phyloP scores from a whole-genome alignment of 2,329 filamentous ascomycete species.

The Tolypocladium ovalisporum region DNA sequence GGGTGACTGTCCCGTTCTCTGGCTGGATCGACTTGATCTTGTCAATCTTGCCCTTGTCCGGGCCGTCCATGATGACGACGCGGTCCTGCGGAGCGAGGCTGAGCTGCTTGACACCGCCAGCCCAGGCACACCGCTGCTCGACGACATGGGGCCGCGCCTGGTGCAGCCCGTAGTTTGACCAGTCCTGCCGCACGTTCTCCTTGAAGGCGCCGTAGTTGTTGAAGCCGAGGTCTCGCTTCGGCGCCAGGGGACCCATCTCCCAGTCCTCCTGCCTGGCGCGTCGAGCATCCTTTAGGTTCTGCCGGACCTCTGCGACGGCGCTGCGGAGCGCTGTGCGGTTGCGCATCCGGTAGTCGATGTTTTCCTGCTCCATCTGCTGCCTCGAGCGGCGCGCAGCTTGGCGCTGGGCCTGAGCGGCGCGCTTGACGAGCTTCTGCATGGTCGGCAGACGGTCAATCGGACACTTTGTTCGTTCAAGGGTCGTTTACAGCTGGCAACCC shows the following conservation, averaged over 20 bases:
- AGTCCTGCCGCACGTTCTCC: constrained; percentile 25
- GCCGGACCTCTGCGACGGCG: constrained; percentile 20
- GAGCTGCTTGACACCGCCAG: constrained; percentile 43
- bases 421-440: constrained; percentile 64
- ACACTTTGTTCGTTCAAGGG: no score
- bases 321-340: constrained; percentile 18
- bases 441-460: not conserved
- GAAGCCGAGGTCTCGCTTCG: constrained; percentile 60
- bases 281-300: constrained; percentile 28
- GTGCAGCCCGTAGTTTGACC: constrained; percentile 19
- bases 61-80: constrained; percentile 69
- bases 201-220: constrained; percentile 47
- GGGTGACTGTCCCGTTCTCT: constrained; percentile 44
- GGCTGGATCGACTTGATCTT: constrained; percentile 47
- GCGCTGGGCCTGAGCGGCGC: constrained; percentile 55
- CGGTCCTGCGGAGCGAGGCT: constrained; percentile 62
- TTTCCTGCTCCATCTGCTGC: constrained; percentile 22
- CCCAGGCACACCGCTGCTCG: constrained; percentile 39
- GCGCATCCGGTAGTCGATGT: constrained; percentile 15
- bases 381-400: constrained; percentile 42
- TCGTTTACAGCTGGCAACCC: not conserved
- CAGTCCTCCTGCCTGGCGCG: constrained; percentile 62
- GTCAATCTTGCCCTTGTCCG: constrained; percentile 76
- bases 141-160: constrained; percentile 21
- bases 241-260: constrained; percentile 66